Evolutionary conservation across 805 yeast genomes (phyloP).

Genomic region (Lachancea meyersii): DNA sequence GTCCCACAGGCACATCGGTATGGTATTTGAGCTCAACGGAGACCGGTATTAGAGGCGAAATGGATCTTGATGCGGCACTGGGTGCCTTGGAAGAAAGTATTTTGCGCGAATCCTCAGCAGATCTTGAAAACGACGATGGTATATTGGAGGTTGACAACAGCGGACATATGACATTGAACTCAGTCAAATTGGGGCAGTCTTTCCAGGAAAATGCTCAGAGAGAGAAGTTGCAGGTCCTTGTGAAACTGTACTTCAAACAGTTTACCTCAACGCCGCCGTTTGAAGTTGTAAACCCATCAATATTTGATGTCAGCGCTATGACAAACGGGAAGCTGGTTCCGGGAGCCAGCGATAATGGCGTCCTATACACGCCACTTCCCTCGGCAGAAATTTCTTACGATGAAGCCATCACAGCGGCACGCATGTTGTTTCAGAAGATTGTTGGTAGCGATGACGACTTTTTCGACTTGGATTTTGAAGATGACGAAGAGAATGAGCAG

Average conservation of each 20-base stretch:
- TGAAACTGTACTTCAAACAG: conserved; percentile 59
- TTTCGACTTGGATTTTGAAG: conserved; percentile 94
- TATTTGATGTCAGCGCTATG: conserved; percentile 35
- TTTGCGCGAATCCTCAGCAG: conserved; percentile 64
- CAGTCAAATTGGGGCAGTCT: conserved; percentile 80
- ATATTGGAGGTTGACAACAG: conserved; percentile 48
- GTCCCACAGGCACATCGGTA: conserved; percentile 78
- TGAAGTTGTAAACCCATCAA: conserved; percentile 42
- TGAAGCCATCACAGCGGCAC: conserved; percentile 80
- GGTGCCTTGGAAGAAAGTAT: conserved; percentile 73
- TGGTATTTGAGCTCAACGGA: conserved; percentile 87
- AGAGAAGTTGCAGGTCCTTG: conserved; percentile 55
- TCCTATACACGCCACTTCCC: conserved; percentile 58
- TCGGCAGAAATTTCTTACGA: conserved; percentile 85
- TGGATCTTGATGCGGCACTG: conserved; percentile 75
- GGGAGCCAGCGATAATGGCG: conserved; percentile 42
- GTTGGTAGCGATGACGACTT: conserved; percentile 95
- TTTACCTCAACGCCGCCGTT: conserved; percentile 50
- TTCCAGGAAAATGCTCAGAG: conserved; percentile 79
- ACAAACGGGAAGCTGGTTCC: conserved; percentile 19
- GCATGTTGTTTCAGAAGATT: conserved; percentile 62
- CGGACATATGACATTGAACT: conserved; percentile 67
- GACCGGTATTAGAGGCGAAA: conserved; percentile 59
- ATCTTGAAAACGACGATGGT: conserved; percentile 51
- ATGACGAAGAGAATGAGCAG: conserved; percentile 65